phyloP scores from a whole-genome alignment of 208 protist species.

The Crithidia mellificae region DNA sequence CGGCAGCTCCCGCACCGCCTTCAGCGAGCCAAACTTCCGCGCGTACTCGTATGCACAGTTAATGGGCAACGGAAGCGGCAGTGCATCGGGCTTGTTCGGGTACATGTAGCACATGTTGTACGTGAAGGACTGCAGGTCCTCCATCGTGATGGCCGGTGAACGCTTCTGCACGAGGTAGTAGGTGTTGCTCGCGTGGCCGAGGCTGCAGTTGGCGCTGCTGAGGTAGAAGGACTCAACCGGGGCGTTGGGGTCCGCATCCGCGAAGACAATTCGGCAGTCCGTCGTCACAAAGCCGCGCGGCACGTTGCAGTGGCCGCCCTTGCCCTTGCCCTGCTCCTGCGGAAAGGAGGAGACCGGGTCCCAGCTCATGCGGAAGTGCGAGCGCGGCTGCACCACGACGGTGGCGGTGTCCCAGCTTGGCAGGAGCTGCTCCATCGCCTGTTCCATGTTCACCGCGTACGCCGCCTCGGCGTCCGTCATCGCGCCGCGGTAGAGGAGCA shows the following conservation, averaged over 20 bases:
- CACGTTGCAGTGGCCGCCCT: constrained; percentile 40
- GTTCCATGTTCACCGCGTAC: constrained; percentile 28
- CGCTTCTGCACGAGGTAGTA: constrained; percentile 42
- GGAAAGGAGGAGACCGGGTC: constrained; percentile 11
- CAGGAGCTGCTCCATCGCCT: constrained; percentile 31
- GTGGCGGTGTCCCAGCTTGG: constrained; percentile 40
- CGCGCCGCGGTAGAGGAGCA: constrained; percentile 52
- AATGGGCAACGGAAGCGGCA: constrained; percentile 63
- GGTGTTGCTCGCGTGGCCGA: constrained; percentile 55
- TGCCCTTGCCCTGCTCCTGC: neutral
- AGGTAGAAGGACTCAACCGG: constrained; percentile 47
- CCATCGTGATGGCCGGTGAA: constrained; percentile 20
- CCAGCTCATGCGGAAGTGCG: constrained; percentile 49
- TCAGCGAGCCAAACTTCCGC: constrained; percentile 43
- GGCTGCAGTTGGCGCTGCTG: constrained; percentile 50
- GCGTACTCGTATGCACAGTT: constrained; percentile 67
- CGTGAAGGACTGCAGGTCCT: constrained; percentile 41
- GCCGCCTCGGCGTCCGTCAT: constrained; percentile 53
- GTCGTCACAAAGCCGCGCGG: constrained; percentile 50
- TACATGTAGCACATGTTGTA: constrained; percentile 65
- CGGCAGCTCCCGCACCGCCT: constrained; percentile 30
- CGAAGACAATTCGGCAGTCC: constrained; percentile 25
- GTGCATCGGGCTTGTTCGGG: constrained; percentile 66
- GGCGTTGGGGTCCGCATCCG: constrained; percentile 26
- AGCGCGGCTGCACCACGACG: constrained; percentile 53